Evolutionary conservation across 2,329 filamentous ascomycete genomes (phyloP).

Genomic region (Claviceps humidiphila): DNA sequence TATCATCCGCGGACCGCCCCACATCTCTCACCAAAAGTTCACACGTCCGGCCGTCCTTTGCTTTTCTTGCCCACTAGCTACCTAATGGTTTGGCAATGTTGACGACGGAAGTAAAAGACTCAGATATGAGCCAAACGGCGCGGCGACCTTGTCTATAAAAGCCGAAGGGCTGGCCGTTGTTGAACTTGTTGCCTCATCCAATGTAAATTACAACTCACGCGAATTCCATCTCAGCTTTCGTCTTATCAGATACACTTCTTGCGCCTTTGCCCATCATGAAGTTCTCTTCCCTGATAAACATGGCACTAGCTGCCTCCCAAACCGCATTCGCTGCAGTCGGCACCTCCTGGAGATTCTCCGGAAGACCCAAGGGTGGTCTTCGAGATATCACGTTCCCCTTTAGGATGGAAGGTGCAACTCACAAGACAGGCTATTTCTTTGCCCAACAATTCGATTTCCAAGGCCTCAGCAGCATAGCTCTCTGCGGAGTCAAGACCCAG

Average conservation of each 20-base stretch:
- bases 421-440: constrained; percentile 11
- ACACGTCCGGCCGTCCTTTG: too few species aligned
- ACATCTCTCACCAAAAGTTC: too few species aligned
- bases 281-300: not conserved
- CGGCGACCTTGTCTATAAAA: not conserved
- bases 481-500: not conserved
- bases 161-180: not conserved
- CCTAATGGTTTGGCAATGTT: too few species aligned
- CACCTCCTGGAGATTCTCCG: not conserved
- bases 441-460: constrained; percentile 12
- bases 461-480: not conserved
- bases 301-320: not conserved
- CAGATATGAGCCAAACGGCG: not conserved
- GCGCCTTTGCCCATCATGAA: not conserved
- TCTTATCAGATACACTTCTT: too few species aligned
- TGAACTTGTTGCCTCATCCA: not conserved
- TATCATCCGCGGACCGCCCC: too few species aligned
- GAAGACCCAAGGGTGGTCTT: not conserved
- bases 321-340: not conserved
- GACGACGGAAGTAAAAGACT: too few species aligned
- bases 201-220: not conserved
- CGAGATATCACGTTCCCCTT: constrained; percentile 11
- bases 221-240: not conserved
- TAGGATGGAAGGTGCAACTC: constrained; percentile 9
- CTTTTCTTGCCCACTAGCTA: too few species aligned